These are phyloP conservation scores for Hericium rajendrae DNA, from an alignment of 768 basidiomycete species.

Conservation along the genomic window DNA sequence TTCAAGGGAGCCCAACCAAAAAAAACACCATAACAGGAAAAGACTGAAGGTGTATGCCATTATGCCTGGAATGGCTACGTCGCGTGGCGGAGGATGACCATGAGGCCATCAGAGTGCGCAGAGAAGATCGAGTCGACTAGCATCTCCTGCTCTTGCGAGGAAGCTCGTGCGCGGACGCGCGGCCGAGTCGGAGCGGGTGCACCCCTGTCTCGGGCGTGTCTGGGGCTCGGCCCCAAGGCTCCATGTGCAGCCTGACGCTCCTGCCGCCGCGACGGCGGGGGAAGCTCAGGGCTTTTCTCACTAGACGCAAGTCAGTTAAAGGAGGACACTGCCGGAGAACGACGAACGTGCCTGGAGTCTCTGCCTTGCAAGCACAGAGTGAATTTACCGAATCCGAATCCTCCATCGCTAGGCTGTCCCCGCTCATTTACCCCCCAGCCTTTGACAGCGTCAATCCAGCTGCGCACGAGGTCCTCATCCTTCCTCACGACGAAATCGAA, in stretches of 20 bases:
- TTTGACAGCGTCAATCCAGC: constrained; percentile 72
- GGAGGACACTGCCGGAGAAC: background rate
- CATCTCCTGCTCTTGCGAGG: constrained; percentile 29
- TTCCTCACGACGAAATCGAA: constrained; percentile 63
- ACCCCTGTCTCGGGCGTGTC: too few species aligned
- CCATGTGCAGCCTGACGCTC: too few species aligned
- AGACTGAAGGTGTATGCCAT: background rate
- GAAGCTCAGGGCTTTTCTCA: background rate
- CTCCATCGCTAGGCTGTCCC: constrained; percentile 75
- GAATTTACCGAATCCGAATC: constrained; percentile 77
- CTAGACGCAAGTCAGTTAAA: background rate
- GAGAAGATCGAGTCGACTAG: constrained; percentile 76
- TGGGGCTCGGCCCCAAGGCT: too few species aligned
- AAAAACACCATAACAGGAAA: background rate
- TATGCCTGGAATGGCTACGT: constrained; percentile 9
- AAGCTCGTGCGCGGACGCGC: constrained; percentile 11
- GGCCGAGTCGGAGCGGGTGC: constrained; percentile 2
- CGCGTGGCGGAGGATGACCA: constrained; percentile 63
- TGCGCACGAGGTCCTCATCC: constrained; percentile 58
- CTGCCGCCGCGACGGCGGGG: background rate
- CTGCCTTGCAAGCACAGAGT: constrained; percentile 45
- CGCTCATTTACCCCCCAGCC: constrained; percentile 80
- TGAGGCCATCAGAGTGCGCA: constrained; percentile 75
- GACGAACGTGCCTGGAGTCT: constrained; percentile 43
- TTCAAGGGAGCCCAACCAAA: background rate